Percentiles rank a stretch among this genome's conserved stretches.
phyloP scores from a whole-genome alignment of 345 rosid genomes.

The Corchorus olitorius region DNA sequence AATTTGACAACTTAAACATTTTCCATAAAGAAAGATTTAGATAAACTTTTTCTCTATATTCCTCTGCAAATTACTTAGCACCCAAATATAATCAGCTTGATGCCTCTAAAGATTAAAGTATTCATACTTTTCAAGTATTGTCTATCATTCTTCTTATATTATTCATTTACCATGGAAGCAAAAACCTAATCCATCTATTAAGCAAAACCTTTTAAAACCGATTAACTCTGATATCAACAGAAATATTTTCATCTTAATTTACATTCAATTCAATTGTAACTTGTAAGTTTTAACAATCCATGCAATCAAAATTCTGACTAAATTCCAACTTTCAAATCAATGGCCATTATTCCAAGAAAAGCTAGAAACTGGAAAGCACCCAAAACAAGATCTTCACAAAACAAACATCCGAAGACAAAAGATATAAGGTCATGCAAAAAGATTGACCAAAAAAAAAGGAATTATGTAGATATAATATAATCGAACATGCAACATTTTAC shows the following conservation, averaged over 20 bases:
- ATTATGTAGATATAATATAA: background rate
- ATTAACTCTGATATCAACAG: background rate
- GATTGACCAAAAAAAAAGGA: background rate
- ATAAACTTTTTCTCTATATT: conserved; percentile 11
- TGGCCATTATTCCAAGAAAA: conserved; percentile 8
- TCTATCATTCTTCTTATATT: background rate
- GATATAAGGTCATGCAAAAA: background rate
- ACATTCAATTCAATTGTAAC: background rate
- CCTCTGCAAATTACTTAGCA: conserved; percentile 10
- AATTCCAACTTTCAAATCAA: conserved; percentile 22
- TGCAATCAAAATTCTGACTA: conserved; percentile 13
- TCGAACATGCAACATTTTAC: background rate
- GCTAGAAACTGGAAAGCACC: background rate
- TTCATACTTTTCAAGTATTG: background rate
- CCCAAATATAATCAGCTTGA: conserved; percentile 11
- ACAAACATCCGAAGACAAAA: background rate
- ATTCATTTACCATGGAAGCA: background rate
- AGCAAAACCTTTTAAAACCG: background rate
- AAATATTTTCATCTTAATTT: background rate
- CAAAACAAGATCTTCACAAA: conserved; percentile 22
- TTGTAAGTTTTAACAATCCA: background rate
- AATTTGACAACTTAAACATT: background rate
- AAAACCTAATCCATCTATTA: conserved; percentile 3
- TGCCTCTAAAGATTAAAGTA: background rate
- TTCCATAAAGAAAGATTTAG: background rate